Conservation (phyloP, 2,329 filamentous ascomycete species). For the Monosporascus sp. region DNA sequence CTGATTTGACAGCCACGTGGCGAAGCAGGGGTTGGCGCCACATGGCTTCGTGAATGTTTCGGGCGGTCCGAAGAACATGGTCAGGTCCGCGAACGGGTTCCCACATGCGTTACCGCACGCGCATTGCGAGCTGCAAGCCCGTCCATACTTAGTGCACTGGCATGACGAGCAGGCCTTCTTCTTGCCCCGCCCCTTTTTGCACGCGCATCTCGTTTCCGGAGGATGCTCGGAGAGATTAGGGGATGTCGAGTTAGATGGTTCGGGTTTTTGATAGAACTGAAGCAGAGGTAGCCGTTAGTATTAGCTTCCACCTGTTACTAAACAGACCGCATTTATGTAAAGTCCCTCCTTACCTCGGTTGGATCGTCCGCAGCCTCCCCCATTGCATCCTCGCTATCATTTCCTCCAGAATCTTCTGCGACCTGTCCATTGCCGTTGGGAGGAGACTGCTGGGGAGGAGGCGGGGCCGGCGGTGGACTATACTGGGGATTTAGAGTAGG, state of each 20-base stretch:
- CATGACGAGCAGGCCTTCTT: conserved; percentile 29
- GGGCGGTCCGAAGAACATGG: conserved; percentile 26
- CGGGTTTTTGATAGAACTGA: conserved; percentile 22
- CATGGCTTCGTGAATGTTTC: conserved; percentile 24
- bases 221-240: conserved; percentile 22
- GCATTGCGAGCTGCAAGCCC: conserved; percentile 22
- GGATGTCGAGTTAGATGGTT: conserved; percentile 16
- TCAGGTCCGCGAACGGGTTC: conserved; percentile 28
- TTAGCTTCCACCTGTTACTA: not conserved
- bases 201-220: conserved; percentile 24
- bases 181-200: conserved; percentile 29
- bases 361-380: conserved; percentile 28
- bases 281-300: conserved; percentile 5
- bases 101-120: conserved; percentile 25
- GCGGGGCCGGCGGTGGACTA: conserved; percentile 22
- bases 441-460: not conserved
- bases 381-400: conserved; percentile 27
- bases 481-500: conserved; percentile 24
- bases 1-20: conserved; percentile 29
- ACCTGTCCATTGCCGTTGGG: conserved; percentile 20
- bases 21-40: conserved; percentile 27
- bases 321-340: conserved; percentile 2
- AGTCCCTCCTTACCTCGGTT: conserved; percentile 19
- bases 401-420: conserved; percentile 19
- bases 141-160: conserved; percentile 27